phyloP scores from a whole-genome alignment of 129 eudicot species.

The Erigeron canadensis region DNA sequence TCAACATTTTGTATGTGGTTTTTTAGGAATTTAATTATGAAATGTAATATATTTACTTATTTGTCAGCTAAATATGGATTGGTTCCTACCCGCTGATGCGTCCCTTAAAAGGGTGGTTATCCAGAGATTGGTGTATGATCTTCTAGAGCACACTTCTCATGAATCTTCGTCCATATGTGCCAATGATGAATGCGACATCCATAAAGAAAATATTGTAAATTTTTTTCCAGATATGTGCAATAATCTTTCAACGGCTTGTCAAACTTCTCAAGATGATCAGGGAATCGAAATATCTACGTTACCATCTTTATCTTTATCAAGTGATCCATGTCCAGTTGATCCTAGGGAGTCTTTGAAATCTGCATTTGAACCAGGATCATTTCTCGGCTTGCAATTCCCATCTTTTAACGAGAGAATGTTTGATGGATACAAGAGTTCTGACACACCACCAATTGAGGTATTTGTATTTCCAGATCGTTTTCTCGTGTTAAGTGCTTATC shows the following conservation, averaged over 20 bases:
- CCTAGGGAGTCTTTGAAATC: constrained; percentile 42
- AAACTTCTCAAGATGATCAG: constrained; percentile 35
- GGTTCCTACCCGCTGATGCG: constrained; percentile 81
- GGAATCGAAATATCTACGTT: constrained; percentile 50
- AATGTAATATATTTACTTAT: neutral
- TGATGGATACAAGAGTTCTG: constrained; percentile 35
- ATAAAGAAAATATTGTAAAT: constrained; percentile 34
- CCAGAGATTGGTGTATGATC: constrained; percentile 61
- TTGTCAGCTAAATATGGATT: constrained; percentile 67
- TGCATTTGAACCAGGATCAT: constrained; percentile 39
- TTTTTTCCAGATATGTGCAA: constrained; percentile 33
- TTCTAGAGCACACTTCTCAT: constrained; percentile 43
- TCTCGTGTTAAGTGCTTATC: neutral
- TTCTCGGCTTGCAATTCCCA: constrained; percentile 38
- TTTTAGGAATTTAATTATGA: neutral
- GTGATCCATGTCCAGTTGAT: constrained; percentile 32
- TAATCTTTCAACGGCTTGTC: constrained; percentile 33
- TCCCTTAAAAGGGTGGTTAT: constrained; percentile 65
- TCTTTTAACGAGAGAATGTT: constrained; percentile 37
- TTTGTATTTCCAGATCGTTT: neutral
- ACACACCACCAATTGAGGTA: constrained; percentile 49
- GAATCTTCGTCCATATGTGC: constrained; percentile 36
- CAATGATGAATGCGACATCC: constrained; percentile 25
- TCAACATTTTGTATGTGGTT: neutral
- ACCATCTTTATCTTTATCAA: constrained; percentile 43